Evolutionary conservation across 495 filamentous ascomycete species (phyloP), one percentile per base, ranked within the genome.

Genomic region (Penicillium paradoxum): DNA sequence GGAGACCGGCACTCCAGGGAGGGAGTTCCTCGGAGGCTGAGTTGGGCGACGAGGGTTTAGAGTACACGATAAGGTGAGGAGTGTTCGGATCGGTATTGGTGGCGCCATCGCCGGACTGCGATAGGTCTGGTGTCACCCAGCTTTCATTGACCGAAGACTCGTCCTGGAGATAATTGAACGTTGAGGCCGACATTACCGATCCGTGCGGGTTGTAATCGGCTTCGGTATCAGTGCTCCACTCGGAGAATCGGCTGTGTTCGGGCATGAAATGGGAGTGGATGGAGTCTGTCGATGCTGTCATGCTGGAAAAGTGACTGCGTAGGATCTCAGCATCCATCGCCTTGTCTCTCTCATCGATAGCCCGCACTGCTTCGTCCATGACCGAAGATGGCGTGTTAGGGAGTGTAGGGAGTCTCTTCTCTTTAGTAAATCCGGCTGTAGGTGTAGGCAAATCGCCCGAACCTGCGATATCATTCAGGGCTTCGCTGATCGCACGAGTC

Each of bases 311-410:
- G 49, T 70, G 68, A 50, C 72, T 78, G 25, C 55, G 67, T 11
- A 68, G 56, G 33, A 65, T 56, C 41, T 73, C 65, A 19, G 52
- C 58, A 21, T 73, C 68, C 32, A 74, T 54, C 3, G 58, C 66
- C 17, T 61, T 61, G 45, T 74, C 68, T 14, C 58, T 60, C 18
- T 66, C 65, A 18, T 75, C 70, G 29, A 77, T 69, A 10, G 68
- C 73, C 8, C 67, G 70, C 14, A 77, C 60, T 7, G 70, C 74
- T 45, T 75, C 74, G 15, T 76, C 72, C 74, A 76, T 75, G 29
- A 76, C 74, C 1, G 73, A 76, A 0, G 73, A 76, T 13, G 74
- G 74, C 1, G 71, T 68, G 45, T 76, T 78, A 18, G 74, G 74
- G 7, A 78, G 59, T 6, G 73, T 72, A 3, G 74, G 74, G 13